Conservation (phyloP, 768 basidiomycete genomes). For the Tubosaeta sp. region DNA sequence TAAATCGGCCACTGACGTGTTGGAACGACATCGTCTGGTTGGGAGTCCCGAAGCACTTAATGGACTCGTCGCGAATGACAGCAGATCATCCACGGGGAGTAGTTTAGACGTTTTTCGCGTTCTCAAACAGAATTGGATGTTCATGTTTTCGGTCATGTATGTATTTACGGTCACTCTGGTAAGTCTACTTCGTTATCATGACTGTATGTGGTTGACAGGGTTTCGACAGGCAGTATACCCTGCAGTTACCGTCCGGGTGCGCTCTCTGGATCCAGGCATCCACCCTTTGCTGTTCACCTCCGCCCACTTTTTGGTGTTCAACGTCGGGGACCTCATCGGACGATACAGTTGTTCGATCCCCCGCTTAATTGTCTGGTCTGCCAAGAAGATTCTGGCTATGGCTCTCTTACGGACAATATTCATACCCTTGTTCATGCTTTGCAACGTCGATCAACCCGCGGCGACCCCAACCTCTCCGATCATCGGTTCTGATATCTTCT, state of each 20-base stretch:
- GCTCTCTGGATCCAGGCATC: slow-evolving; percentile 55
- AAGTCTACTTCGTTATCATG: not conserved
- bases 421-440: slow-evolving; percentile 83
- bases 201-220: slow-evolving; percentile 1
- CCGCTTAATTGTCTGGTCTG: slow-evolving; percentile 63
- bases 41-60: slow-evolving; percentile 26
- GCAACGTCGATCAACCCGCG: slow-evolving; percentile 65
- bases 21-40: slow-evolving; percentile 37
- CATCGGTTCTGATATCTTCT: slow-evolving; percentile 74
- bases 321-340: slow-evolving; percentile 66
- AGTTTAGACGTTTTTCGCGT: slow-evolving; percentile 47
- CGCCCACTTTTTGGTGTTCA: slow-evolving; percentile 74
- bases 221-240: slow-evolving; percentile 74
- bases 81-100: slow-evolving; percentile 28
- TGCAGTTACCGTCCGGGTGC: slow-evolving; percentile 75
- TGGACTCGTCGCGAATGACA: slow-evolving; percentile 33
- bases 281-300: slow-evolving; percentile 84
- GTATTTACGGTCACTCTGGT: slow-evolving; percentile 81
- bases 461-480: slow-evolving; percentile 30
- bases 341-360: slow-evolving; percentile 67
- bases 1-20: slow-evolving; percentile 39
- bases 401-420: slow-evolving; percentile 74
- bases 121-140: slow-evolving; percentile 59
- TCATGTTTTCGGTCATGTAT: slow-evolving; percentile 70
- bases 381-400: slow-evolving; percentile 53